phyloP scores from a whole-genome alignment of 495 filamentous ascomycete species.

The Penicillium turbatum region DNA sequence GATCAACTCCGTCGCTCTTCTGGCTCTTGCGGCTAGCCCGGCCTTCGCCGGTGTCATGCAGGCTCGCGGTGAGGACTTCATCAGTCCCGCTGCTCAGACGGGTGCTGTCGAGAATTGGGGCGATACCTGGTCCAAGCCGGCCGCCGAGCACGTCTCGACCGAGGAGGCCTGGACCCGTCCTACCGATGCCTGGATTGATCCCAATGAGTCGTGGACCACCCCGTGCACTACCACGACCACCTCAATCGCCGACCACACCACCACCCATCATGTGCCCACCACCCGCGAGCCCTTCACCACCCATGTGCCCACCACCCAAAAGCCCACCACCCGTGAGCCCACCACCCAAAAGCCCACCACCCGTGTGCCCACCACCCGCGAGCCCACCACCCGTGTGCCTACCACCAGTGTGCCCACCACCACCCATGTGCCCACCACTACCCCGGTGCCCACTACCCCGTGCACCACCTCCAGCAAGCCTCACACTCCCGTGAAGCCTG shows the following conservation, averaged over 20 bases:
- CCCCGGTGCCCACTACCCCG: neutral
- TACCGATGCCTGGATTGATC: constrained; percentile 2
- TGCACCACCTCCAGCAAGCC: neutral
- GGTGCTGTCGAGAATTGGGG: constrained; percentile 10
- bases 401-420: no score
- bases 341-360: neutral
- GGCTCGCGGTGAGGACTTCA: constrained; percentile 21
- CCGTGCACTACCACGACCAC: constrained; percentile 11
- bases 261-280: neutral
- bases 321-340: neutral
- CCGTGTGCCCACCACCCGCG: neutral
- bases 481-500: constrained; percentile 17
- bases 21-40: constrained; percentile 37
- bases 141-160: constrained; percentile 1
- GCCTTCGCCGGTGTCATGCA: constrained; percentile 41
- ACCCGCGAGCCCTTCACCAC: neutral
- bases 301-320: no score
- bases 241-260: neutral
- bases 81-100: constrained; percentile 8
- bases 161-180: neutral
- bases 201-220: constrained; percentile 1
- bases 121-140: constrained; percentile 11
- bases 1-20: constrained; percentile 39
- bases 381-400: neutral
- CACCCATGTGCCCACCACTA: neutral